Base-by-base conservation (phyloP, 805 yeast species). In the Wickerhamomyces bisporus region DNA sequence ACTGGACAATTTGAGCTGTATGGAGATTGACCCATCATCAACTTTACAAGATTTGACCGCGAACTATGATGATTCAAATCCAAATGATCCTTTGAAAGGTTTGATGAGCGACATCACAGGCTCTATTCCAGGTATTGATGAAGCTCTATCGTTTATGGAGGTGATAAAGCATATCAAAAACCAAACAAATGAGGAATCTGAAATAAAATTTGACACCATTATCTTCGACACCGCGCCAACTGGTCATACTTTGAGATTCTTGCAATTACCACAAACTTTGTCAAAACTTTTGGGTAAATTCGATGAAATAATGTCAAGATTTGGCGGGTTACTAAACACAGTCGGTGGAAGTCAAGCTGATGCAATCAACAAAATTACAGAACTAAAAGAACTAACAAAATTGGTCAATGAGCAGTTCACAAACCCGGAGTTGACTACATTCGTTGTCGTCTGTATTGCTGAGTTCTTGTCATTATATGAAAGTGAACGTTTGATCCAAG, bases 141-240 rank as follows among this genome's bases (percentile, higher is more conserved):
- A 93, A 68, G 98, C 98, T 0, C 73, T 93, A 53, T 87, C 97
- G 13, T 93, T 93, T 58, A 93, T 95, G 83, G 98, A 93, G 66
- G 98, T 93, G 25, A 77, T 93, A 73, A 93, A 93, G 61, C 98
- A 93, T 58, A 89, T 93, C 63, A 89, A 88, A 64, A 79, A 75
- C 48, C 93, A 85, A 65, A 69, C 70, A 45, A 50, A 50, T 19
- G 64, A 65, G 15, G 56, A 57, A 16, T 57, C 61, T 21, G 64
- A 61, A 21, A 66, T 73, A 43, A 71, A 71, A 33, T 93, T 84
- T 60, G 87, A 85, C 50, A 87, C 95, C 8, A 89, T 93, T 48
- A 87, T 93, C 49, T 93, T 93, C 56, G 99, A 93, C 62, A 93
- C 99, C n/a, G 98, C 99, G 0, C 99, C 99, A 52, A 93, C 99